Evolutionary conservation across 352 stramenopile species (phyloP).

Genomic region (Globisporangium perplexum): DNA sequence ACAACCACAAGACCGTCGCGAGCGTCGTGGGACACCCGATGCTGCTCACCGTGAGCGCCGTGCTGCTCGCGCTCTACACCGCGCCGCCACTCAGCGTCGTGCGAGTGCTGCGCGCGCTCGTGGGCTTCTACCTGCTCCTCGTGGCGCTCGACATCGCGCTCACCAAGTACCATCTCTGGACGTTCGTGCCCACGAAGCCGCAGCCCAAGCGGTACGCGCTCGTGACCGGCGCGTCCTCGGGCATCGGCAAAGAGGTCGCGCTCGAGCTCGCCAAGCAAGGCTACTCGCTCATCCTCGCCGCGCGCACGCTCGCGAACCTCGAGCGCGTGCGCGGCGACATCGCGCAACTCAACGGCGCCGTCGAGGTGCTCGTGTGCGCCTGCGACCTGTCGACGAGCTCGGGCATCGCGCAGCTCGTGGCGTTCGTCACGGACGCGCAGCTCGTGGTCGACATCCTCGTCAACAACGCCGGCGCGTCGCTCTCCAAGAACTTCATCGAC

Average conservation of each 20-base stretch:
- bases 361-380: conserved; percentile 47
- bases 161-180: conserved; percentile 60
- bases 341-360: conserved; percentile 57
- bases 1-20: not conserved
- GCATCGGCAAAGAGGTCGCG: conserved; percentile 72
- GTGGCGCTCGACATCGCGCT: conserved; percentile 40
- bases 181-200: conserved; percentile 42
- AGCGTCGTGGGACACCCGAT: not conserved
- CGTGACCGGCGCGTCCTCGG: conserved; percentile 67
- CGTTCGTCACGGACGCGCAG: conserved; percentile 49
- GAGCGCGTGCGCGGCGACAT: conserved; percentile 68
- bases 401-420: conserved; percentile 47
- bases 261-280: conserved; percentile 73
- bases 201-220: conserved; percentile 53
- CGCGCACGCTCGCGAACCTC: conserved; percentile 45
- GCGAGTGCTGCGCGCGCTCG: not conserved
- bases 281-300: conserved; percentile 71
- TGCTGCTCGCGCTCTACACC: not conserved
- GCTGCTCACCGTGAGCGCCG: not conserved
- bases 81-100: not conserved
- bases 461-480: conserved; percentile 64
- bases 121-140: not conserved
- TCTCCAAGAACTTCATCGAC: conserved; percentile 38
- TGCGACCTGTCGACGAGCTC: conserved; percentile 47
- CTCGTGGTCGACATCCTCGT: conserved; percentile 79